These are phyloP conservation scores for Rhodomyrtus tomentosa DNA, from an alignment of 345 rosid species.

Conservation along the genomic window DNA sequence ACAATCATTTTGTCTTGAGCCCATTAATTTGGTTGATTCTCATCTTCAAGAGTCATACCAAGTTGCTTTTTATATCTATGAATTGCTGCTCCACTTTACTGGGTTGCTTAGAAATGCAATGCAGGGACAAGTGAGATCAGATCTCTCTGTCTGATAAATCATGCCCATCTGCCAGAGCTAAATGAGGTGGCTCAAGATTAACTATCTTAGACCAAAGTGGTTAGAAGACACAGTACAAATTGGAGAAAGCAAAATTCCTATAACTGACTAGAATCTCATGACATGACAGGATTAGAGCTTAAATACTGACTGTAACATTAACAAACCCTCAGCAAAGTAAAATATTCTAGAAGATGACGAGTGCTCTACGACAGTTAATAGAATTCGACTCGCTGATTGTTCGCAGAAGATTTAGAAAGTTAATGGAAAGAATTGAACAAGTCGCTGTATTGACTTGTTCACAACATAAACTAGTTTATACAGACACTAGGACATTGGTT, in stretches of 20 bases:
- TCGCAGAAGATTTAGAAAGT: neutral
- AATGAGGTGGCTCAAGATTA: neutral
- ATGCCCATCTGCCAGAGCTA: neutral
- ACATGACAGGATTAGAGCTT: neutral
- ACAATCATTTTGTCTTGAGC: neutral
- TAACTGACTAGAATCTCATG: neutral
- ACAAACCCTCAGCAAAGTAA: neutral
- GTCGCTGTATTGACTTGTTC: neutral
- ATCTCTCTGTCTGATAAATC: conserved; percentile 5
- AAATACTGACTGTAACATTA: neutral
- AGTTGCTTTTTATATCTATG: neutral
- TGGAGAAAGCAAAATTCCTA: neutral
- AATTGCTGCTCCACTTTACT: neutral
- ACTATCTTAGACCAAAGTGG: neutral
- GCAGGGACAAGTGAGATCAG: neutral
- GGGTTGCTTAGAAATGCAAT: neutral
- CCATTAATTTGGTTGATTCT: neutral
- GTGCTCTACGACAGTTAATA: neutral
- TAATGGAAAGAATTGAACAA: neutral
- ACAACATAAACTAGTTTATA: neutral
- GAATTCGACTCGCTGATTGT: neutral
- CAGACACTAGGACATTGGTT: neutral
- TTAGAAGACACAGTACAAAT: neutral
- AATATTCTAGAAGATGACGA: neutral
- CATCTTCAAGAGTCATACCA: neutral